phyloP scores from a whole-genome alignment of 768 basidiomycete species.

The Tremella mesenterica region DNA sequence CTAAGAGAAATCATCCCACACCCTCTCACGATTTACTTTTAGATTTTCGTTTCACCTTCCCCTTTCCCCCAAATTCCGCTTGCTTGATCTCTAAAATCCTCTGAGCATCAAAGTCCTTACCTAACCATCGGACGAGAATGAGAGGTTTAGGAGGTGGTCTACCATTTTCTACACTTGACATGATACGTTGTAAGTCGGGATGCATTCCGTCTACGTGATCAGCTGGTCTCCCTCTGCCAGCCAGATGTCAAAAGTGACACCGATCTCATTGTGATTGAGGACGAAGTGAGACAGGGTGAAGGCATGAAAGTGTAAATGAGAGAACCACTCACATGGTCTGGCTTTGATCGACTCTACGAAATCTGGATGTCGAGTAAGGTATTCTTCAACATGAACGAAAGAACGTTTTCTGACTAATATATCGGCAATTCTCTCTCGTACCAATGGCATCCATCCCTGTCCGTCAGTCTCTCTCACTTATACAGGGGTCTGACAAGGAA shows the following conservation, averaged over 20 bases:
- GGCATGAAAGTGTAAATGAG: too few relatives aligned
- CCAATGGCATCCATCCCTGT: conserved; percentile 34
- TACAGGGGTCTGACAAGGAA: too few relatives aligned
- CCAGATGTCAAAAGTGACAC: neutral
- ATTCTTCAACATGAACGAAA: conserved; percentile 40
- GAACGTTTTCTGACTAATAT: conserved; percentile 32
- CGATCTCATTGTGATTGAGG: too few relatives aligned
- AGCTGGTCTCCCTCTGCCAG: neutral
- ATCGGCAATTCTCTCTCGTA: conserved; percentile 37
- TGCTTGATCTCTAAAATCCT: conserved; percentile 38
- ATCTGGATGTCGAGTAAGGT: conserved; percentile 37
- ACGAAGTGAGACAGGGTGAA: too few relatives aligned
- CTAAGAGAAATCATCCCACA: too few relatives aligned
- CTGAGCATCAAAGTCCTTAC: conserved; percentile 34
- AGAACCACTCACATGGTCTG: conserved; percentile 24
- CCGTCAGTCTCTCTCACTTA: too few relatives aligned
- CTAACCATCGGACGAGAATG: conserved; percentile 37
- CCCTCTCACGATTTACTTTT: conserved; percentile 5
- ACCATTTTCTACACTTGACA: conserved; percentile 4
- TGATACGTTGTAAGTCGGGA: conserved; percentile 23
- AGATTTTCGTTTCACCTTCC: conserved; percentile 15
- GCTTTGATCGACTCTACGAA: conserved; percentile 28
- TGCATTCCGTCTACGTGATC: conserved; percentile 29
- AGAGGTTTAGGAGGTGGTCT: conserved; percentile 17
- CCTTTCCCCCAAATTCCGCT: conserved; percentile 35